Evolutionary conservation across 306 rosid species (phyloP), one percentile per base, ranked within the genome.

Genomic region (Calophaca sinica): DNA sequence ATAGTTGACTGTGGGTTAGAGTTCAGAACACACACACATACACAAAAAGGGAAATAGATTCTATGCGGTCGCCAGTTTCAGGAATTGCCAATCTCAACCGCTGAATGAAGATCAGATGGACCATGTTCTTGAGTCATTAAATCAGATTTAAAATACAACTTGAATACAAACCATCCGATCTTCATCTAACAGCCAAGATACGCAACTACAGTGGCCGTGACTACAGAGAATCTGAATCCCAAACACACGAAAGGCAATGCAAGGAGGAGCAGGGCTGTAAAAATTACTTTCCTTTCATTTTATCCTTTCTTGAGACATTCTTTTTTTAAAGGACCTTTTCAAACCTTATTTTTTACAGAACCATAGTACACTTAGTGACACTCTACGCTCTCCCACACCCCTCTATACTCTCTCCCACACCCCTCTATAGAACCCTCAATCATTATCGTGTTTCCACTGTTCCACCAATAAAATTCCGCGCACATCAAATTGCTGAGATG

Each of bases 281-380:
- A 73, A 26, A 57, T 54, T 51, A 67, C 69, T 35, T 72, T 70
- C 42, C 62, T 74, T 64, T 65, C 68, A 36, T 77, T 61, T 72
- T 52, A 65, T 68, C 68, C 53, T 76, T 57, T 58, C 10, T 50
- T 6, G 55, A 44, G 65, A 74, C 39, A 74, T 7, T 74, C 11
- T 68, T 69, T 20, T 44, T 28, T 44, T 12, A 15, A 74, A 70
- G 31, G 58, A 64, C 5, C 75, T 31, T 69, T 81, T 13, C 29
- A 62, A 76, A 36, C 81, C 74, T 79, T 65, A 60, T 58, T 51
- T 73, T 86, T 61, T 83, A 81, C 84, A 87, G 36, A 82, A 73
- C 84, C 73, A 79, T 81, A 49, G 64, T 87, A 84, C 82, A 83
- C 11, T 74, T 64, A 48, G 48, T 72, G 75, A 61, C 71, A 52